Conservation (phyloP, 2,329 filamentous ascomycete species). For the Mycogone perniciosa region DNA sequence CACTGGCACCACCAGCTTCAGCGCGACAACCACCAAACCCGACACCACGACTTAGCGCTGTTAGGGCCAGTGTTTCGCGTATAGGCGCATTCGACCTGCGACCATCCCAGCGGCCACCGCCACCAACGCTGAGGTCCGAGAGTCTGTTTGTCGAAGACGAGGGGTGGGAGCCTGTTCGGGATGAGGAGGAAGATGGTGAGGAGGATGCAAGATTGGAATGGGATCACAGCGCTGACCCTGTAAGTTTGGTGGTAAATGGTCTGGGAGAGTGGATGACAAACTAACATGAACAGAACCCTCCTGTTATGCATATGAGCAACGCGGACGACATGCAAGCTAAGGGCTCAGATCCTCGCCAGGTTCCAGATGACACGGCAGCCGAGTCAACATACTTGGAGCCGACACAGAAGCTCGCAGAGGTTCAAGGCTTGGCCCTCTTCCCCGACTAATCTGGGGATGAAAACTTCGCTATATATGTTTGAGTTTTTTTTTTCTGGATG, state of each 20-base stretch:
- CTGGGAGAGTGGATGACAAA: background rate
- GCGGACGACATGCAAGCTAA: constrained; percentile 22
- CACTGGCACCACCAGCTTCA: constrained; percentile 18
- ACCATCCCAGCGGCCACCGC: constrained; percentile 48
- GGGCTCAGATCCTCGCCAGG: constrained; percentile 16
- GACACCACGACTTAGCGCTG: constrained; percentile 28
- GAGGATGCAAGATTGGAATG: constrained; percentile 64
- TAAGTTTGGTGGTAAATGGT: constrained; percentile 30
- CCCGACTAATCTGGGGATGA: constrained; percentile 23
- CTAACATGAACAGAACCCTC: constrained; percentile 37
- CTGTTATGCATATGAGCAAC: constrained; percentile 38
- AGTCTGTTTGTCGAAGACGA: constrained; percentile 73
- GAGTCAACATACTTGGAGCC: constrained; percentile 49
- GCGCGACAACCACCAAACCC: constrained; percentile 24
- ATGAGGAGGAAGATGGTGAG: constrained; percentile 56
- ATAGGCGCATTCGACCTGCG: constrained; percentile 39
- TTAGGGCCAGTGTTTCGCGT: constrained; percentile 29
- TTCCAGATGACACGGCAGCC: constrained; percentile 19
- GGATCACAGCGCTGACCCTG: constrained; percentile 62
- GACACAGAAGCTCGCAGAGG: constrained; percentile 68
- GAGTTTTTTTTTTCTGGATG: background rate
- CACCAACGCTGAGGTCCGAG: constrained; percentile 55
- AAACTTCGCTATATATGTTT: background rate
- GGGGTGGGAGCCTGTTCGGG: constrained; percentile 63
- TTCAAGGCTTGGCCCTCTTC: constrained; percentile 42